A percentile compares a stretch with the other conserved stretches of the same genome.
Conservation (phyloP, 371 early-diverging fungal species). For the Mortierella sp. region DNA sequence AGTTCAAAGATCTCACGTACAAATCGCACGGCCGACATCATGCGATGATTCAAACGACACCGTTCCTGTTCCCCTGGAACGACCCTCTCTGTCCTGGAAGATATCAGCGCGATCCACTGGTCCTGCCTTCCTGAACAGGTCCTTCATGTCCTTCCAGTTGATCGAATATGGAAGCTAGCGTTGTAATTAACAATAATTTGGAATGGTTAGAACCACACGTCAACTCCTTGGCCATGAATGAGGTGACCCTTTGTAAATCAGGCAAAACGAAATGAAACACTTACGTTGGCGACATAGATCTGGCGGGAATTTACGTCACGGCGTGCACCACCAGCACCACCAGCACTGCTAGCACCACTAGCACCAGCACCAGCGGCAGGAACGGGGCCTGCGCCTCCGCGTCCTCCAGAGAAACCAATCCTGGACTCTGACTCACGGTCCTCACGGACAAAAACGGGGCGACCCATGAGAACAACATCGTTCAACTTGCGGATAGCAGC, state of each 20-base stretch:
- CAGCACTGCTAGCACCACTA: too few species aligned
- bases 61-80: constrained; percentile 79
- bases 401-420: constrained; percentile 61
- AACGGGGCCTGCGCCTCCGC: constrained; percentile 16
- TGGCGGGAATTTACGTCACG: constrained; percentile 61
- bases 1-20: constrained; percentile 60
- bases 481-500: constrained; percentile 82
- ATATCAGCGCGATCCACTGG: constrained; percentile 73
- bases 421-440: constrained; percentile 72
- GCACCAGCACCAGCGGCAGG: background rate
- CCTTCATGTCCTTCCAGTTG: constrained; percentile 85
- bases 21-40: constrained; percentile 78
- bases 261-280: background rate
- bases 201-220: background rate
- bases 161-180: constrained; percentile 78
- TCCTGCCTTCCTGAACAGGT: constrained; percentile 79
- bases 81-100: constrained; percentile 66
- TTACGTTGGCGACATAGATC: constrained; percentile 80
- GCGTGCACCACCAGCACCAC: background rate
- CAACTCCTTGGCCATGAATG: background rate
- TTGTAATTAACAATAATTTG: background rate
- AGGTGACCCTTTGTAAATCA: constrained; percentile 3
- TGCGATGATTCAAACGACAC: constrained; percentile 78
- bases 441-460: constrained; percentile 86
- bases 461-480: constrained; percentile 81